These are phyloP conservation scores for Torulaspora delbrueckii DNA, from an alignment of 805 yeast genomes.

Conservation along the genomic window DNA sequence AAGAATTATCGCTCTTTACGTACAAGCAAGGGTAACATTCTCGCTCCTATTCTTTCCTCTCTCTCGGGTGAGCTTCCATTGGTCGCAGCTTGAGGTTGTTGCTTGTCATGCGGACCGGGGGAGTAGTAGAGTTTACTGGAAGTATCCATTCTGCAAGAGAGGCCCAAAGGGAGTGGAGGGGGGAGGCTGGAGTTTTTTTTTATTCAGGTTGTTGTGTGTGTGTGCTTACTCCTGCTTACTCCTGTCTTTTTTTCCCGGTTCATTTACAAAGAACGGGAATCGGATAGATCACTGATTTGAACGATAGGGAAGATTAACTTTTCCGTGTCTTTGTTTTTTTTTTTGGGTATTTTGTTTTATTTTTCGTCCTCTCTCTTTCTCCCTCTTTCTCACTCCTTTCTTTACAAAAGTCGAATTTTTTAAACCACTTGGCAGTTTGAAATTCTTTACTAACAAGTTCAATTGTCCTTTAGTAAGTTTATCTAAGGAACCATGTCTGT, in stretches of 20 bases:
- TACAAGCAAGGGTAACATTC: neutral
- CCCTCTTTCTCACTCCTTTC: slow-evolving; percentile 2
- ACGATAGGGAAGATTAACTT: slow-evolving; percentile 5
- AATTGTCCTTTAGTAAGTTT: neutral
- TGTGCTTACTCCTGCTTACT: too few species aligned
- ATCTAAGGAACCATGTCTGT: slow-evolving; percentile 49
- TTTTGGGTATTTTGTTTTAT: neutral
- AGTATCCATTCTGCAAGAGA: neutral
- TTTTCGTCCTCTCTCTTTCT: neutral
- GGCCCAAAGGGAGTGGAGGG: slow-evolving; percentile 3
- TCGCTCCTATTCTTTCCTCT: neutral
- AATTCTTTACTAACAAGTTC: slow-evolving; percentile 4
- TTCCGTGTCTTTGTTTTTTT: slow-evolving; percentile 1
- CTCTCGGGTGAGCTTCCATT: neutral
- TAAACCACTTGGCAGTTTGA: neutral
- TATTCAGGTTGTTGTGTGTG: neutral
- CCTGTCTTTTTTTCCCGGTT: neutral
- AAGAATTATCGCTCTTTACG: neutral
- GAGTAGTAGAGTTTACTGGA: neutral
- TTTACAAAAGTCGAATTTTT: slow-evolving; percentile 2
- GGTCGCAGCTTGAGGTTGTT: neutral
- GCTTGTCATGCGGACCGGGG: neutral
- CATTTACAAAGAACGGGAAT: slow-evolving; percentile 5
- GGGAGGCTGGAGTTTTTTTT: slow-evolving; percentile 4
- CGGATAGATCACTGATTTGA: slow-evolving; percentile 4